phyloP scores from a whole-genome alignment of 73 alveolate species.

The Paramecium tetraurelia region DNA sequence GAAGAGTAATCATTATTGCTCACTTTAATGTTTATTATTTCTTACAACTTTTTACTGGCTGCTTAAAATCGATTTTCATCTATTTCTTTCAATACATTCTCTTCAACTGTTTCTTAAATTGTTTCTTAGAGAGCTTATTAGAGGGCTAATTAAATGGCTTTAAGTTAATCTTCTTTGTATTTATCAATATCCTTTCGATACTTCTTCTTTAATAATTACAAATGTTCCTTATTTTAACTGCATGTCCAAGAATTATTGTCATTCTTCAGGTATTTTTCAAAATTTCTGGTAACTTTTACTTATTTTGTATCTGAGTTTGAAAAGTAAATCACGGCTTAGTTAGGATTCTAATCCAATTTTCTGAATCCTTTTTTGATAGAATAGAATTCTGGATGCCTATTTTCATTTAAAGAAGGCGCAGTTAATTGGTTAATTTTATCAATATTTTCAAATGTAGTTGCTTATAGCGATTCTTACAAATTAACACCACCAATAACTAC shows the following conservation, averaged over 20 bases:
- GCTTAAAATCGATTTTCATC: neutral
- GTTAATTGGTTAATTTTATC: neutral
- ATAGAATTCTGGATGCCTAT: neutral
- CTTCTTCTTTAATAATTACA: neutral
- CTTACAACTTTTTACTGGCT: neutral
- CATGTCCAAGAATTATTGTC: neutral
- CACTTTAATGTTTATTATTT: neutral
- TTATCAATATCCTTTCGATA: neutral
- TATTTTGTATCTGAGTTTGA: neutral
- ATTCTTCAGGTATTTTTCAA: neutral
- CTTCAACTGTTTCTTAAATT: too few species aligned
- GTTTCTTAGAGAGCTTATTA: too few species aligned
- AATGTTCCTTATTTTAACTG: neutral
- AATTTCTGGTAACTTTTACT: neutral
- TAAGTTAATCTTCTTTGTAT: neutral
- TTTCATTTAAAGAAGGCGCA: neutral
- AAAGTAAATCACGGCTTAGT: neutral
- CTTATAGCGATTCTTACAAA: neutral
- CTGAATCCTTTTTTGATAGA: slow-evolving; percentile 24
- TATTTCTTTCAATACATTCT: neutral
- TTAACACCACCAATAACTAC: neutral
- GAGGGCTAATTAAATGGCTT: neutral
- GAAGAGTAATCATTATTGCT: neutral
- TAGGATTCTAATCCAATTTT: neutral
- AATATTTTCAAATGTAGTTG: neutral